Evolutionary conservation across 2,329 filamentous ascomycete genomes (phyloP).

Genomic region (Botryotinia convoluta): DNA sequence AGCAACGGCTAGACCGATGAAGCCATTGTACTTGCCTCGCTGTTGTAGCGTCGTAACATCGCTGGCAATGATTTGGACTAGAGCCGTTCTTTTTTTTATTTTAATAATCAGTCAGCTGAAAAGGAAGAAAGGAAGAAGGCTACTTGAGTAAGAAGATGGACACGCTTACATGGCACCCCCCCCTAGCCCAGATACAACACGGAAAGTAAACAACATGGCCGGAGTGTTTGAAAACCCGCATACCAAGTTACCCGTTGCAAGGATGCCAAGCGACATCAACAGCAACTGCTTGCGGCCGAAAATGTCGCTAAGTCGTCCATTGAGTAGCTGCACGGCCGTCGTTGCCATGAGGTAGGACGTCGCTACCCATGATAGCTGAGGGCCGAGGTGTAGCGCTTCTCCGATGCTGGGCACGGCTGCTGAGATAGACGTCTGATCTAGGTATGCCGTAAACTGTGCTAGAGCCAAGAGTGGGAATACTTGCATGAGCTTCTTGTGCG

Average conservation of each 20-base stretch:
- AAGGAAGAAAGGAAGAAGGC: background rate
- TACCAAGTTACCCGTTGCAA: slow-evolving; percentile 21
- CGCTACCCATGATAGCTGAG: slow-evolving; percentile 19
- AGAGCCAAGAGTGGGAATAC: slow-evolving; percentile 22
- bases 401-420: slow-evolving; percentile 21
- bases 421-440: slow-evolving; percentile 23
- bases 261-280: slow-evolving; percentile 2
- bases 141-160: background rate
- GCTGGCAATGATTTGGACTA: slow-evolving; percentile 19
- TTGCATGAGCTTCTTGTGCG: slow-evolving; percentile 18
- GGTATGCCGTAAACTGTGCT: slow-evolving; percentile 21
- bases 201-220: slow-evolving; percentile 9
- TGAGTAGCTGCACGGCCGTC: slow-evolving; percentile 21
- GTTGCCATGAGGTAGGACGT: slow-evolving; percentile 22
- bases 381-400: slow-evolving; percentile 8
- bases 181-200: slow-evolving; percentile 21
- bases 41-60: slow-evolving; percentile 21
- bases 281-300: slow-evolving; percentile 22
- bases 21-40: slow-evolving; percentile 39
- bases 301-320: slow-evolving; percentile 21
- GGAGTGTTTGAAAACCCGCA: slow-evolving; percentile 21
- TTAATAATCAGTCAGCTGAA: background rate
- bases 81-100: slow-evolving; percentile 6
- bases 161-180: slow-evolving; percentile 20
- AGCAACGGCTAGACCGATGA: slow-evolving; percentile 30